Conservation (phyloP, 192 early-diverging fungal genomes). For the Mortierella hygrophila region DNA sequence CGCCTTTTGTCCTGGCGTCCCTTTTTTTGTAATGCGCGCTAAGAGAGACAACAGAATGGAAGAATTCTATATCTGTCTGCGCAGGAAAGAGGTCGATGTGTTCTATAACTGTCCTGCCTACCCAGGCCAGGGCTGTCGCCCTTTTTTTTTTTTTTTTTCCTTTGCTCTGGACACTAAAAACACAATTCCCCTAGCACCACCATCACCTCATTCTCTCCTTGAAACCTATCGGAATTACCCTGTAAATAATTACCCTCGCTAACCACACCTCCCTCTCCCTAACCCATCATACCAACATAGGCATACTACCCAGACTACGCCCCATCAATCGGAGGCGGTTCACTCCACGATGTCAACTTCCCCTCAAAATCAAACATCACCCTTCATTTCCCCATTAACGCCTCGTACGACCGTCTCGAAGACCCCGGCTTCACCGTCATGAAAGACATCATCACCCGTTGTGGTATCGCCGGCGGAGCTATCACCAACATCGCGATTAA, state of each 20-base stretch:
- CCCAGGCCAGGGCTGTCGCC: not conserved
- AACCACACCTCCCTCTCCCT: not conserved
- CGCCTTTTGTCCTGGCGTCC: not conserved
- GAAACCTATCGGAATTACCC: not conserved
- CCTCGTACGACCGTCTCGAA: slow-evolving; percentile 43
- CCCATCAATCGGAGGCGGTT: slow-evolving; percentile 61
- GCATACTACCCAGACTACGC: slow-evolving; percentile 63
- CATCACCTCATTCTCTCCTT: not conserved
- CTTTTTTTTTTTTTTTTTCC: not conserved
- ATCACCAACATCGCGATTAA: slow-evolving; percentile 54
- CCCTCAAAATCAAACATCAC: slow-evolving; percentile 40
- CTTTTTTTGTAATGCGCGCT: not conserved
- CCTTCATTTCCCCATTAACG: slow-evolving; percentile 60
- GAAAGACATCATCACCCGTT: slow-evolving; percentile 53
- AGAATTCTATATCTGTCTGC: not conserved
- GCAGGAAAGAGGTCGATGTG: not conserved
- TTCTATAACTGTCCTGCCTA: not conserved
- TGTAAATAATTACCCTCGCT: not conserved
- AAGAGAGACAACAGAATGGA: not conserved
- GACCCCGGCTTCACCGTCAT: slow-evolving; percentile 52
- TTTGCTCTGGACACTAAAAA: not conserved
- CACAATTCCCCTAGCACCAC: not conserved
- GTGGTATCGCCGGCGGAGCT: slow-evolving; percentile 48
- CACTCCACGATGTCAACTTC: slow-evolving; percentile 55
- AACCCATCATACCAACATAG: slow-evolving; percentile 35